These are phyloP conservation scores for Adansonia grandidieri DNA, from an alignment of 441 rosid genomes.

Conservation along the genomic window DNA sequence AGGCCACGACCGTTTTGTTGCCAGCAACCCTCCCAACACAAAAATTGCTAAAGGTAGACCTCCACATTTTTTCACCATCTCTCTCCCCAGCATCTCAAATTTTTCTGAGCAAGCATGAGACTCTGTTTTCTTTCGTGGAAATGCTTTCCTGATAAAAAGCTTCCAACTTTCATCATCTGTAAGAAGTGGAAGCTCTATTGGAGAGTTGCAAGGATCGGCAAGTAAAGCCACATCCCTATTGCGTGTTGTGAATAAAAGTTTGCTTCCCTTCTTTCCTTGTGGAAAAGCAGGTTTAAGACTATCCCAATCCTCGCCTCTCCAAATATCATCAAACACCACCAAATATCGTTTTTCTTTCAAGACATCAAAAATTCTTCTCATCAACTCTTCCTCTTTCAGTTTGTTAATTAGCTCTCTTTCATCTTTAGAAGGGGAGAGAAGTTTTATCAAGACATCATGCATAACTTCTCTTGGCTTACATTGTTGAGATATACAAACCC, in stretches of 20 bases:
- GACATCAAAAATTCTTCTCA: neutral
- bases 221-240: neutral
- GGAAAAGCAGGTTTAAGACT: slow-evolving; percentile 18
- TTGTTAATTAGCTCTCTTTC: neutral
- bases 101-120: neutral
- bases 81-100: slow-evolving; percentile 20
- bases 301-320: neutral
- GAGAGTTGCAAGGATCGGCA: neutral
- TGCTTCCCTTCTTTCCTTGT: neutral
- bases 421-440: too few relatives aligned
- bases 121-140: neutral
- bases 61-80: slow-evolving; percentile 29
- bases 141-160: slow-evolving; percentile 16
- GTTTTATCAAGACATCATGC: neutral
- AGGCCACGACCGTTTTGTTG: neutral
- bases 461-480: neutral
- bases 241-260: neutral
- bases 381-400: too few relatives aligned
- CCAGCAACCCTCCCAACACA: slow-evolving; percentile 30
- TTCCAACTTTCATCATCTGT: slow-evolving; percentile 24
- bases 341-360: neutral
- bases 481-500: neutral
- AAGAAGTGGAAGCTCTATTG: slow-evolving; percentile 24
- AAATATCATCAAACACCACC: too few relatives aligned
- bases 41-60: slow-evolving; percentile 32